These are phyloP conservation scores for Pisolithus thermaeus DNA, from an alignment of 1,284 basidiomycete genomes.

Conservation along the genomic window DNA sequence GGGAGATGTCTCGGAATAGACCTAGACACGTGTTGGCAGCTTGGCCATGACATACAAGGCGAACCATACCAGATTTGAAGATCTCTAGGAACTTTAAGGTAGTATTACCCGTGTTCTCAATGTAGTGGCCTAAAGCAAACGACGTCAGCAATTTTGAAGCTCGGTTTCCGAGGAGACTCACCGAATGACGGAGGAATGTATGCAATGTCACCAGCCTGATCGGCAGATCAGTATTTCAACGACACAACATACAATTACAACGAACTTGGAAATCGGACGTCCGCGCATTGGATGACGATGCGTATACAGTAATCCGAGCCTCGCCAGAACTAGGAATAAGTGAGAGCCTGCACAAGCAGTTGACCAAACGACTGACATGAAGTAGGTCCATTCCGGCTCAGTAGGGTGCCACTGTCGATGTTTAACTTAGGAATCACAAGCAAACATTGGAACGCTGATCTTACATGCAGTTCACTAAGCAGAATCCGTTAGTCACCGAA, in stretches of 20 bases:
- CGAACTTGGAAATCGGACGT: slow-evolving; percentile 40
- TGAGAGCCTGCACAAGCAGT: slow-evolving; percentile 3
- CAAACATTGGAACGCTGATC: slow-evolving; percentile 12
- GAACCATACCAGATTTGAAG: slow-evolving; percentile 44
- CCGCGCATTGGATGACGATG: slow-evolving; percentile 31
- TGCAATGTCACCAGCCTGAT: slow-evolving; percentile 53
- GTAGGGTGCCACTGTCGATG: slow-evolving; percentile 45
- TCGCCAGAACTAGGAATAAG: slow-evolving; percentile 34
- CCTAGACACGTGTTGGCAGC: slow-evolving; percentile 14
- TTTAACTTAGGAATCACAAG: not conserved
- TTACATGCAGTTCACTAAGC: slow-evolving; percentile 48
- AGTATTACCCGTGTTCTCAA: slow-evolving; percentile 64
- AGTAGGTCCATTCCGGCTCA: slow-evolving; percentile 38
- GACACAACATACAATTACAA: not conserved
- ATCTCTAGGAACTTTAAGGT: slow-evolving; percentile 58
- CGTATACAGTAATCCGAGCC: slow-evolving; percentile 41
- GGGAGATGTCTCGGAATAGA: slow-evolving; percentile 38
- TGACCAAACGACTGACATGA: slow-evolving; percentile 20
- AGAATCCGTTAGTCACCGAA: slow-evolving; percentile 1
- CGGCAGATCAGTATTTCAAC: not conserved
- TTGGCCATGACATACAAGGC: no score
- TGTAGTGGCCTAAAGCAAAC: slow-evolving; percentile 47
- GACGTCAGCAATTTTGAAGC: not conserved
- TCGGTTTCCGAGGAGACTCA: slow-evolving; percentile 12
- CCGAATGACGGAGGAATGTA: slow-evolving; percentile 50